A percentile compares a stretch with the other conserved stretches of the same genome.
Conservation (phyloP, 179 eudicot species). For the Sideroxylon spinosum region DNA sequence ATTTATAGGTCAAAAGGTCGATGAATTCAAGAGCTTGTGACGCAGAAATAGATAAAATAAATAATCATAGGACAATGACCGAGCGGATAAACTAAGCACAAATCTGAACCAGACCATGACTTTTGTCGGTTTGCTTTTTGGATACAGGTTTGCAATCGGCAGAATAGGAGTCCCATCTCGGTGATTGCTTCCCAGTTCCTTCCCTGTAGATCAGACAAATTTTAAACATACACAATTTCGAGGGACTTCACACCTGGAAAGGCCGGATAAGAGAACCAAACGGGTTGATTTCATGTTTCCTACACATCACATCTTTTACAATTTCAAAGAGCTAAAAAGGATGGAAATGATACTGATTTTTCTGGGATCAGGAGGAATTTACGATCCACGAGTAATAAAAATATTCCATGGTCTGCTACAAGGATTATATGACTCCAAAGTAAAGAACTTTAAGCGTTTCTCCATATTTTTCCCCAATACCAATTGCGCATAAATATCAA, state of each 20-base stretch:
- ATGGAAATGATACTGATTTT: background rate
- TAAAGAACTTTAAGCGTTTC: too few species aligned
- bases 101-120: background rate
- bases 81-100: background rate
- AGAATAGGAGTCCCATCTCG: background rate
- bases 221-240: too few species aligned
- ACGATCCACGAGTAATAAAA: background rate
- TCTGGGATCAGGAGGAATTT: background rate
- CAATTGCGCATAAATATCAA: conserved; percentile 1
- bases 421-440: background rate
- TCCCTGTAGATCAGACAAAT: background rate
- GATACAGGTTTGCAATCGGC: background rate
- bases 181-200: background rate
- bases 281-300: too few species aligned
- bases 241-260: too few species aligned
- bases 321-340: background rate
- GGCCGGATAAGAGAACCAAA: too few species aligned
- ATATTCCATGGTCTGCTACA: background rate
- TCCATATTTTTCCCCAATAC: background rate
- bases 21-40: background rate
- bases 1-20: background rate
- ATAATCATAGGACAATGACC: background rate
- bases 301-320: background rate
- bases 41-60: background rate
- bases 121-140: conserved; percentile 2